Conservation (phyloP, 441 rosid genomes). For the Melastoma candidum region DNA sequence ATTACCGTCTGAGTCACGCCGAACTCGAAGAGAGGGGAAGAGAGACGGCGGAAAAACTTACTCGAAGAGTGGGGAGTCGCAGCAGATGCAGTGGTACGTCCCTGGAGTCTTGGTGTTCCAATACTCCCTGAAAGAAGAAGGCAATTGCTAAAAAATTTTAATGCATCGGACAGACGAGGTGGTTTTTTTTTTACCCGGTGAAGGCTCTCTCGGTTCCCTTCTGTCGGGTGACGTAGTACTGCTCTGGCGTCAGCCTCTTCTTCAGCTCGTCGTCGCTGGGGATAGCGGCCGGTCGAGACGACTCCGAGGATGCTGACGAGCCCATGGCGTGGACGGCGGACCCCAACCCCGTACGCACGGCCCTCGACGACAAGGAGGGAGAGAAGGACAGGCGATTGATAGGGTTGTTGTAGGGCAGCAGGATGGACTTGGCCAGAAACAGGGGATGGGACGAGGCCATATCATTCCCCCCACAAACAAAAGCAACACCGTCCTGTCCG, state of each 20-base stretch:
- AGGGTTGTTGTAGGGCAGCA: too few species aligned
- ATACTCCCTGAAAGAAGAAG: conserved; percentile 43
- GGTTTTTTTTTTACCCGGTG: conserved; percentile 42
- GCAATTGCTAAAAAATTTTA: background rate
- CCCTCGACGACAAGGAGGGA: conserved; percentile 16
- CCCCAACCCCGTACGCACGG: conserved; percentile 13
- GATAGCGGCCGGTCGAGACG: conserved; percentile 19
- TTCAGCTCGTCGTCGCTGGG: conserved; percentile 63
- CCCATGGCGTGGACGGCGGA: conserved; percentile 55
- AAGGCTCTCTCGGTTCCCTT: conserved; percentile 93
- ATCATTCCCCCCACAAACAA: too few species aligned
- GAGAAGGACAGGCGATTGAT: background rate
- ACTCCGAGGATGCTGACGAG: conserved; percentile 51
- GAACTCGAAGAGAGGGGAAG: background rate
- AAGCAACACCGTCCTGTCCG: too few species aligned
- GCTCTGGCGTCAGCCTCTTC: conserved; percentile 56
- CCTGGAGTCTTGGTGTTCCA: conserved; percentile 78
- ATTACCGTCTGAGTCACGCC: background rate
- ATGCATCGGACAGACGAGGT: background rate
- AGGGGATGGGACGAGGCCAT: too few species aligned
- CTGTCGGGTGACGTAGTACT: conserved; percentile 59
- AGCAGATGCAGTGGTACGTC: conserved; percentile 72
- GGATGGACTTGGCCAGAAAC: too few species aligned
- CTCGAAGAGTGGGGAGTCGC: conserved; percentile 73
- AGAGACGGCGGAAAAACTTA: conserved; percentile 21